phyloP scores from a whole-genome alignment of 2,329 filamentous ascomycete genomes.

The Pestalotiopsis sp. region DNA sequence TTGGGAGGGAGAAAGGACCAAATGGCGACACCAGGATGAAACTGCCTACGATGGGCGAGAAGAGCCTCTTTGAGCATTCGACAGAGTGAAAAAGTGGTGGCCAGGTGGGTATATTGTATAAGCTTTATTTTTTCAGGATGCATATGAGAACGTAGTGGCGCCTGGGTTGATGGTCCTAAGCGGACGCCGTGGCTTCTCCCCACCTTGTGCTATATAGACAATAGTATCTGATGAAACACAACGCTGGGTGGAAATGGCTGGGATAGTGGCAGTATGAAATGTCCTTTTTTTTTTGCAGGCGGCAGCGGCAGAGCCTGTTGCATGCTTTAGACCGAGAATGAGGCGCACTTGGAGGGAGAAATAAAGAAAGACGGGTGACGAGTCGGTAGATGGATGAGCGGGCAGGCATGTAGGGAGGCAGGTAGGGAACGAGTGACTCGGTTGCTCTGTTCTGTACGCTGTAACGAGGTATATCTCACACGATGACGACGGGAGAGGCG shows the following conservation, averaged over 20 bases:
- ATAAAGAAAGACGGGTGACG: neutral
- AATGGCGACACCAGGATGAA: neutral
- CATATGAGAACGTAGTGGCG: neutral
- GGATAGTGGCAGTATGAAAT: neutral
- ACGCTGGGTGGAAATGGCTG: neutral
- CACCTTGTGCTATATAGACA: neutral
- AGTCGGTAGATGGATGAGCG: neutral
- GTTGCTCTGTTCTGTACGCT: neutral
- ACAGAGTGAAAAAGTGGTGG: neutral
- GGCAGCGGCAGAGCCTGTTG: neutral
- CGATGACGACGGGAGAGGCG: no score
- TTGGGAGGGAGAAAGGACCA: neutral
- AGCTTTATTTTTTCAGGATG: neutral
- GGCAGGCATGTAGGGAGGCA: neutral
- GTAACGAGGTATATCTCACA: no score
- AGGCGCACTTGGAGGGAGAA: neutral
- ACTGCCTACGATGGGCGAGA: neutral
- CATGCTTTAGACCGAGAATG: neutral
- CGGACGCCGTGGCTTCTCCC: conserved; percentile 5
- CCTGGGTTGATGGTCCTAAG: conserved; percentile 4
- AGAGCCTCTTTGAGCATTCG: neutral
- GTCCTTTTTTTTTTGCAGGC: neutral
- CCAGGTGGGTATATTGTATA: neutral
- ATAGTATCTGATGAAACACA: neutral
- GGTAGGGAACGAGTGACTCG: neutral